Base-by-base conservation (phyloP, 2,329 filamentous ascomycete genomes). In the Neonectria faginata region DNA sequence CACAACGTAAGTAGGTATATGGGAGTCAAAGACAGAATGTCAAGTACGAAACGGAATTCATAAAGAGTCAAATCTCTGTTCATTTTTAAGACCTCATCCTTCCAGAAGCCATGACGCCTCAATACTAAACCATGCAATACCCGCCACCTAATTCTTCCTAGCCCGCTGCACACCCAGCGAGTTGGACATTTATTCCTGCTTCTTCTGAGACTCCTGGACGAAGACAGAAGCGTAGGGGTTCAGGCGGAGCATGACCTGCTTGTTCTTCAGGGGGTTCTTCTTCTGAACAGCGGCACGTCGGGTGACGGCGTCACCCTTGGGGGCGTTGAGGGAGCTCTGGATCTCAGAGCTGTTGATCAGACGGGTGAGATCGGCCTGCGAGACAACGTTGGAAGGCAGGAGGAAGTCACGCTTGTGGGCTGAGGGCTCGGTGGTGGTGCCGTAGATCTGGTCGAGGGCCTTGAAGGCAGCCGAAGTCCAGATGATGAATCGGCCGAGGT, bases 221-320 rank as follows among this genome's bases (percentile, higher is more conserved):
- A 97, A 99, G 70, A 92, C 90, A 76, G 91, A 87, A 75, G 96
- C 95, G 85, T 99, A 99, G 71, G 96, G 96, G 91, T 99, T 99
- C 83, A 99, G 92, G 79, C 96, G 92, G 81, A 99, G 92, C 84
- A 97, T 89, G 75, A 99, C 92, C 89, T 98, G 96, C 90, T 94
- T 97, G 92, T 99, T 99, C 85, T 88, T 88, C 76, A 99, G 94
- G 79, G 96, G 96, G 90, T 99, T 99, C 94, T 98, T 98, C 94
- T 99, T 99, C 90, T 97, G 95, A 75, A 97, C 93, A 79, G 88
- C 85, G 75, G 87, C 85, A 80, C 96, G 93, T 90, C 97, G 97
- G 84, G 94, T 97, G 80, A 90, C 85, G 79, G 93, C 89, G 76
- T 91, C 89, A 77, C 96, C 96, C 88, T 94, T 96, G 83, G 94